Conservation (phyloP, 345 rosid species). For the Arabidopsis suecica region DNA sequence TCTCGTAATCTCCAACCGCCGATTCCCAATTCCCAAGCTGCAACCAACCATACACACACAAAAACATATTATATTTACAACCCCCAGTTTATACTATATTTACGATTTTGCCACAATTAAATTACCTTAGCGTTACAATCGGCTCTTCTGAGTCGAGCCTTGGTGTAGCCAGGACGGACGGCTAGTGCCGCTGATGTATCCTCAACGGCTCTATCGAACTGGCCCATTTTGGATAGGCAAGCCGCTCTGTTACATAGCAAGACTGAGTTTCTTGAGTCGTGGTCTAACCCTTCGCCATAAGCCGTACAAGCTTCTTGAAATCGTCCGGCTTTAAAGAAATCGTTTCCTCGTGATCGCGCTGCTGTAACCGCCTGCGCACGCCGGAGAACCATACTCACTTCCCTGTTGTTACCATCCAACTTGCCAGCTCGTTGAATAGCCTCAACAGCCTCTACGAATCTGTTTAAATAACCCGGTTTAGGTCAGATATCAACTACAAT, state of each 20-base stretch:
- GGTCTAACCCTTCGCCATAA: conserved; percentile 76
- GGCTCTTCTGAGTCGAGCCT: conserved; percentile 91
- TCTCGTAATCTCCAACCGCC: conserved; percentile 69
- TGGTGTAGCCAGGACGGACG: conserved; percentile 67
- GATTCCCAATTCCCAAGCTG: conserved; percentile 79
- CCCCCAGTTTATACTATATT: background rate
- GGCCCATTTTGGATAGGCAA: conserved; percentile 71
- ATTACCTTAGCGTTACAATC: conserved; percentile 77
- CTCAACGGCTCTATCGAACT: conserved; percentile 67
- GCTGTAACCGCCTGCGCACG: conserved; percentile 59
- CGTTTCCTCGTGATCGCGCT: conserved; percentile 74
- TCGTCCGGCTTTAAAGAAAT: conserved; percentile 60
- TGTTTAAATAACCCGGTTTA: conserved; percentile 24
- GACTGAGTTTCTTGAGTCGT: conserved; percentile 76
- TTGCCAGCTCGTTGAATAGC: conserved; percentile 67
- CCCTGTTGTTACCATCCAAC: conserved; percentile 71
- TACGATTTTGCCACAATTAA: background rate
- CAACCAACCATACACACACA: background rate
- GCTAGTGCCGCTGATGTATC: conserved; percentile 72
- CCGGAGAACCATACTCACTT: conserved; percentile 54
- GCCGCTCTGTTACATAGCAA: conserved; percentile 88
- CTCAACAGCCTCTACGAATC: conserved; percentile 69
- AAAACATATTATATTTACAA: background rate
- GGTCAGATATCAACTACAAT: background rate
- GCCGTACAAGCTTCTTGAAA: conserved; percentile 64